Evolutionary conservation across 2,329 filamentous ascomycete species (phyloP), one percentile per base, ranked within the genome.

Genomic region (Metarhizium robertsii): DNA sequence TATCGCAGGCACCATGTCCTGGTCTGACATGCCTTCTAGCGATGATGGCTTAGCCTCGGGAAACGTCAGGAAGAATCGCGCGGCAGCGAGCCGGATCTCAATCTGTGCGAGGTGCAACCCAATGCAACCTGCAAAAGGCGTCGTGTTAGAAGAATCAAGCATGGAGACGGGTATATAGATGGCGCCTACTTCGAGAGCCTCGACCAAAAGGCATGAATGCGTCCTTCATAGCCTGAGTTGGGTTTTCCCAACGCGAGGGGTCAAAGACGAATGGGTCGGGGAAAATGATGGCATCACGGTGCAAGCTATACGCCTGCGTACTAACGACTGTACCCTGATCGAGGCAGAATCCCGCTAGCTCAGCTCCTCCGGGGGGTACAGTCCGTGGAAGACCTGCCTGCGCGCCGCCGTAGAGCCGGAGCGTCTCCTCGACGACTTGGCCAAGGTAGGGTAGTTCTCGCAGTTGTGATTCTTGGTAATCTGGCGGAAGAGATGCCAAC

Each of bases 51-150:
- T 38, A 2, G 36, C 36, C 8, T 38, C 36, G 0, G 71, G 69
- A 58, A 72, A 79, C 29, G 74, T 67, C 0, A 73, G 67, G 62
- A 81, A 81, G 65, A 84, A 79, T 5, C 72, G 67, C 0, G 78
- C 75, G 0, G 74, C 70, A 0, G 71, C 77, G 48, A 79, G 72
- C 4, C 79, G 70, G 36, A 84, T 60, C 60, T 83, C 79, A 66
- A 79, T 78, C 32, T 69, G 68, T 0, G 81, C 80, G n/a, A 85
- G 70, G 57, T 83, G 78, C 30, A 80, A 65, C 2, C 81, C 81
- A 14, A 85, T 68, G 55, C 81, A 85, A 1, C 63, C 66, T 70
- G 56, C 43, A n/a, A 13, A 36, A 16, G 18, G 36, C n/a, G 14
- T 20, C 25, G 36, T 76, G 14, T 10, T 14, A 38, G 14, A 38